phyloP scores from a whole-genome alignment of 768 basidiomycete genomes.

The Sutorius australiensis region DNA sequence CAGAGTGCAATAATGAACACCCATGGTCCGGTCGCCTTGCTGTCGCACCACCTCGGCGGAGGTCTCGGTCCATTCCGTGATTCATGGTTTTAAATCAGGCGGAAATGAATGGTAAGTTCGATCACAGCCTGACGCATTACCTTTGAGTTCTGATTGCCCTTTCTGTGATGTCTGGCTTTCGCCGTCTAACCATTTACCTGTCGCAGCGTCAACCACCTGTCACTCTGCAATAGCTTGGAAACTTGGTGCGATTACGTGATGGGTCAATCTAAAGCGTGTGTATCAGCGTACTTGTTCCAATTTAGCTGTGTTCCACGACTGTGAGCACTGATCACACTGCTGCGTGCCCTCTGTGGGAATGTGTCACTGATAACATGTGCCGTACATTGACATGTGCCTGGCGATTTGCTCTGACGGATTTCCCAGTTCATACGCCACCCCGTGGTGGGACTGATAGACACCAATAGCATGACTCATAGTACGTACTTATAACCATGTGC shows the following conservation, averaged over 20 bases:
- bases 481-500: too few species aligned
- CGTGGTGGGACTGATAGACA: background rate
- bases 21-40: slow-evolving; percentile 43
- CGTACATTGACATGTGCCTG: background rate
- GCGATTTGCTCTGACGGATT: background rate
- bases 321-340: background rate
- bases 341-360: background rate
- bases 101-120: background rate
- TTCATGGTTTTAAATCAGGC: background rate
- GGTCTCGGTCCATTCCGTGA: background rate
- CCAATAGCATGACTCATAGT: background rate
- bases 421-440: background rate
- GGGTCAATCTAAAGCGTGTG: background rate
- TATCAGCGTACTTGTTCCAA: background rate
- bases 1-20: slow-evolving; percentile 43
- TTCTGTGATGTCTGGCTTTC: background rate
- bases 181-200: background rate
- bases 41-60: background rate
- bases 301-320: background rate
- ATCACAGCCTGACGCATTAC: background rate
- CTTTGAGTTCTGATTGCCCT: background rate
- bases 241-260: background rate
- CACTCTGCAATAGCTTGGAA: background rate
- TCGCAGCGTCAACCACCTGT: background rate
- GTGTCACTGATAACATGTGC: background rate